A percentile compares a stretch with the other conserved stretches of the same genome.
Conservation (phyloP, 2,329 filamentous ascomycete genomes). For the Alternaria solani region DNA sequence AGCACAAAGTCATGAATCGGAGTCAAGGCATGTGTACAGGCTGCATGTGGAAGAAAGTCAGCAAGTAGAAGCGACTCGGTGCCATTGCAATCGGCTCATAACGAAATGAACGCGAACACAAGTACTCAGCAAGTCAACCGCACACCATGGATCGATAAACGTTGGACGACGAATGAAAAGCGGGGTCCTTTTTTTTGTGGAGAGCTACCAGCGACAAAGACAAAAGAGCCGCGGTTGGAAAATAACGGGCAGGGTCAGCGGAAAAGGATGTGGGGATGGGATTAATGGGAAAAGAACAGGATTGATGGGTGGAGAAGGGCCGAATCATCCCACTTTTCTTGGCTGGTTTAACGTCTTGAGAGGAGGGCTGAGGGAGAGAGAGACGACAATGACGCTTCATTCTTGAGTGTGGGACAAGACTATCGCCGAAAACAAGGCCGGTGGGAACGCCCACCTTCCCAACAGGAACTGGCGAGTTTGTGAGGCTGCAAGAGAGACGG, state of each 20-base stretch:
- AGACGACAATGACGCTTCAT: neutral
- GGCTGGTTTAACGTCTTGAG: neutral
- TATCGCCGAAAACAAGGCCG: conserved; percentile 3
- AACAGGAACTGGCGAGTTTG: neutral
- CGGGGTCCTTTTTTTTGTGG: neutral
- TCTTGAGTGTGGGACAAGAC: neutral
- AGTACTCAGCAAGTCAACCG: neutral
- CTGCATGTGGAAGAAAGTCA: conserved; percentile 40
- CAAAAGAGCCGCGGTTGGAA: neutral
- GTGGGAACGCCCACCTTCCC: conserved; percentile 4
- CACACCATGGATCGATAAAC: neutral
- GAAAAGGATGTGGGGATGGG: neutral
- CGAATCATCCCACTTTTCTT: neutral
- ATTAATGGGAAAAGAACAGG: conserved; percentile 2
- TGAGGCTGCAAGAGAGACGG: neutral
- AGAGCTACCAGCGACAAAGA: neutral
- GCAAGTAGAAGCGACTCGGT: conserved; percentile 8
- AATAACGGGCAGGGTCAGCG: neutral
- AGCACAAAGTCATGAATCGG: conserved; percentile 42
- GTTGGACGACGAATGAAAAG: conserved; percentile 4
- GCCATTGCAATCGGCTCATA: too few species aligned
- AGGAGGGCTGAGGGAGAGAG: neutral
- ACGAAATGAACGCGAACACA: too few species aligned
- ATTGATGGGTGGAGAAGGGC: conserved; percentile 2
- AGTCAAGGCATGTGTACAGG: conserved; percentile 44